Base-by-base conservation (phyloP, 2,329 filamentous ascomycete species). In the Paramyrothecium sp. region DNA sequence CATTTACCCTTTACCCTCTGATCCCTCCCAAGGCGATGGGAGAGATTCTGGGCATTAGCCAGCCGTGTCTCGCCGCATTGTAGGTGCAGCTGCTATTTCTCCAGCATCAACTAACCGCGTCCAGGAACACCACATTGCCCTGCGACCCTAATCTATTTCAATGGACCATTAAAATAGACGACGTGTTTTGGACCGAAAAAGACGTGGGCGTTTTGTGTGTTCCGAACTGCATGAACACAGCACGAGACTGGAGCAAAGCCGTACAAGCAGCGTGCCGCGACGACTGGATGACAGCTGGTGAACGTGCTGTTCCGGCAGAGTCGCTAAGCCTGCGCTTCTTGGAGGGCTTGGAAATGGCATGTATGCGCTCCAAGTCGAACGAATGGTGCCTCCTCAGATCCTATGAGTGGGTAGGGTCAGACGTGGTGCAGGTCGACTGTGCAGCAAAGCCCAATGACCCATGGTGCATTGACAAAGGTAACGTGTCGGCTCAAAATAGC, bases 381-480 rank as follows among this genome's bases (percentile, higher is more conserved):
- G 7, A 54, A 33, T 57, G 54, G 54, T 59, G 58, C n/a, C 51
- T 60, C 3, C 7, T 34, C 19, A 46, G 33, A 50, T 48, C 46
- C 11, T 53, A 60, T 16, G 53, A 60, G 13, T 60, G 58, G 58
- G 53, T 55, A 7, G 58, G 58, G 19, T 56, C 53, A 10, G 58
- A 58, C 34, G 38, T 60, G 12, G 56, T 60, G 2, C 50, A 56
- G 23, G 22, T 54, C 5, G 44, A 60, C 50, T 60, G 58, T 51
- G 49, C 38, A 13, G 58, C 58, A 16, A 57, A 56, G 11, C 58
- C 58, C 4, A 11, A 41, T 7, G 58, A 57, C 16, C 58, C 58
- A 20, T 58, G 50, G 44, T 60, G 55, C 34, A 50, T 52, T 19
- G 54, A 60, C 53, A 10, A n/a, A n/a, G n/a, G n/a, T n/a, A n/a